These are phyloP conservation scores for Sporothrix variecibatus DNA, from an alignment of 2,329 filamentous ascomycete species.

Conservation along the genomic window DNA sequence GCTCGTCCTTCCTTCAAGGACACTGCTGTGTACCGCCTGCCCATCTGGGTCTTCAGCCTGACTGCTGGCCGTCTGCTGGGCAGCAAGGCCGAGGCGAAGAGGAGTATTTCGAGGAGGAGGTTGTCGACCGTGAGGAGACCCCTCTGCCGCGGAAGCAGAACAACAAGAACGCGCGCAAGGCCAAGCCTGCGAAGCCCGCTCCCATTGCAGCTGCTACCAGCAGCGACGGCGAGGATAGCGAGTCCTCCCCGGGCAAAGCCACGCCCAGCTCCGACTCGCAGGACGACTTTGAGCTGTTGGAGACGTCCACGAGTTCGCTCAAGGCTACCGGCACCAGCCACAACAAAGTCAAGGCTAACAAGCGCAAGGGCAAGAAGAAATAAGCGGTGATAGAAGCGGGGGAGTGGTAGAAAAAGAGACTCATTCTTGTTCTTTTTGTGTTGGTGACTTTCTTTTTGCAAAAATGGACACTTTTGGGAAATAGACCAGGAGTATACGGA, in stretches of 20 bases:
- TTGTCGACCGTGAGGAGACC: slow-evolving; percentile 38
- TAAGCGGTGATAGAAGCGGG: slow-evolving; percentile 33
- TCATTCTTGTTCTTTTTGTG: slow-evolving; percentile 2
- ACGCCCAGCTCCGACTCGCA: slow-evolving; percentile 60
- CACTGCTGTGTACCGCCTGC: slow-evolving; percentile 79
- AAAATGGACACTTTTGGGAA: background rate
- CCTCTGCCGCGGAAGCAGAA: slow-evolving; percentile 4
- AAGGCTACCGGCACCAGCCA: slow-evolving; percentile 48
- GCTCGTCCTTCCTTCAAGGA: slow-evolving; percentile 73
- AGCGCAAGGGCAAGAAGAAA: slow-evolving; percentile 58
- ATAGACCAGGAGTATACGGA: slow-evolving; percentile 11
- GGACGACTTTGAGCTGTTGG: slow-evolving; percentile 63
- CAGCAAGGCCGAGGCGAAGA: slow-evolving; percentile 40
- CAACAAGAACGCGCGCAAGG: background rate
- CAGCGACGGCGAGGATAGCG: slow-evolving; percentile 45
- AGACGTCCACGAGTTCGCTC: slow-evolving; percentile 61
- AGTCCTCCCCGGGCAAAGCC: slow-evolving; percentile 52
- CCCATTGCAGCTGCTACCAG: slow-evolving; percentile 25
- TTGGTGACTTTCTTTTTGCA: background rate
- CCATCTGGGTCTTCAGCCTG: slow-evolving; percentile 68
- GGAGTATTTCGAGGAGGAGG: slow-evolving; percentile 43
- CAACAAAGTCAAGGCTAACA: slow-evolving; percentile 49
- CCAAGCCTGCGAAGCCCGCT: background rate
- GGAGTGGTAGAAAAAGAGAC: background rate
- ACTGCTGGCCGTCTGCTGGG: slow-evolving; percentile 54